Evolutionary conservation across 306 rosid species (phyloP), one percentile per base, ranked within the genome.

Genomic region (Rubus parviflorus): DNA sequence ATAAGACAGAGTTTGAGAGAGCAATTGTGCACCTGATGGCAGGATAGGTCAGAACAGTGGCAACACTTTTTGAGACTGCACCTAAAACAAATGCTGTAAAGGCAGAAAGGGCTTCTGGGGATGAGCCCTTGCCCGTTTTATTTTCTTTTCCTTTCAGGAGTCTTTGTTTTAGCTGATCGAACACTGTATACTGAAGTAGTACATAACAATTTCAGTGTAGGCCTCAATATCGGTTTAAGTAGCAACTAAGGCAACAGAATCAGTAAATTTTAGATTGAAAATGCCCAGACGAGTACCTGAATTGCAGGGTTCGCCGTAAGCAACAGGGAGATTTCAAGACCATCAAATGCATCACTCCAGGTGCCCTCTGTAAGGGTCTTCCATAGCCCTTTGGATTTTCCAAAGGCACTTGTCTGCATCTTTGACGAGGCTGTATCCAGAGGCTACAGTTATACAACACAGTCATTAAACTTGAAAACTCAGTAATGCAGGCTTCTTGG

Each of bases 361-460:
- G 76, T 80, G 51, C 99, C 99, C 84, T 96, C 99, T 2, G 97
- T 81, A 75, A 96, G 91, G 76, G 98, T 96, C 80, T 79, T 76
- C 89, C 89, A 82, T 51, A 96, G 89, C 68, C 97, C 96, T 82
- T 91, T 92, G 57, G 99, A 91, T 86, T 96, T 96, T 81, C 99
- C 99, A 51, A 96, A 96, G 43, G 85, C 96, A 76, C 91, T 92
- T 63, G 99, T 96, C 86, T 96, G 99, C 97, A 96, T 96, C 88
- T 90, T 87, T 37, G 99, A 96, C 54, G 99, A 78, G 77, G 99
- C 99, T 83, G 99, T 96, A 82, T 96, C 99, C 81, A 96, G 88
- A 79, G 99, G 98, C 99, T 96, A 79, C 90, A 69, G 81, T 70
- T 51, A 68, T 81, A 80, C 79, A 87, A 72, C 80, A 87, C 75